Percentiles rank a stretch among this genome's conserved stretches.
Evolutionary conservation across 805 yeast genomes (phyloP).

Genomic region (Starmera caribaea): DNA sequence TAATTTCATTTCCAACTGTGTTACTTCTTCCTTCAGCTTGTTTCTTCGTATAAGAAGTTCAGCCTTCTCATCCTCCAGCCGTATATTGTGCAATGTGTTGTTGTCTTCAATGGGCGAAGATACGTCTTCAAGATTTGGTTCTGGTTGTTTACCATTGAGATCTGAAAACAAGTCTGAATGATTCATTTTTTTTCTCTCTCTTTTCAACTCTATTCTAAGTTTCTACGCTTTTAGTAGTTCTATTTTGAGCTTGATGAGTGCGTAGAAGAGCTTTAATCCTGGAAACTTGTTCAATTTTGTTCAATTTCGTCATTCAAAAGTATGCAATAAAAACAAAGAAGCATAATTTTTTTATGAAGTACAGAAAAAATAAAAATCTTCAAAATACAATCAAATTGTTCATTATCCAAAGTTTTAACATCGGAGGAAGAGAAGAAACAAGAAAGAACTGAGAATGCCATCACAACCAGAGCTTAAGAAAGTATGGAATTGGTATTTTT

Average conservation of each 20-base stretch:
- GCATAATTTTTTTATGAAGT: constrained; percentile 15
- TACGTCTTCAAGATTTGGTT: not conserved
- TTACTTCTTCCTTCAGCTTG: constrained; percentile 9
- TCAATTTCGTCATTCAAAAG: not conserved
- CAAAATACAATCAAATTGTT: too few relatives aligned
- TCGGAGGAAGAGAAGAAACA: too few relatives aligned
- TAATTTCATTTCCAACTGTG: constrained; percentile 10
- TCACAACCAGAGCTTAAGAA: constrained; percentile 54
- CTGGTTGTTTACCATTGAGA: constrained; percentile 1
- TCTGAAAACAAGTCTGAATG: constrained; percentile 11
- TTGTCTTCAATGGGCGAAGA: constrained; percentile 14
- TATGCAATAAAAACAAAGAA: constrained; percentile 54
- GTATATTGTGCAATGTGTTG: constrained; percentile 1
- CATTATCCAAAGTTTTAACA: too few relatives aligned
- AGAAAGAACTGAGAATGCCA: constrained; percentile 28
- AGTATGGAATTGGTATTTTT: constrained; percentile 22
- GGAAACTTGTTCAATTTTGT: not conserved
- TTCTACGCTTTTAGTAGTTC: not conserved
- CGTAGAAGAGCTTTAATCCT: not conserved
- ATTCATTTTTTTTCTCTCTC: not conserved
- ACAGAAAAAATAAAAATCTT: too few relatives aligned
- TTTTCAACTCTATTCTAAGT: not conserved
- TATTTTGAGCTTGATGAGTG: not conserved
- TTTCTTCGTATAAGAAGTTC: constrained; percentile 6
- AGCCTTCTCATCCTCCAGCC: constrained; percentile 7